phyloP scores from a whole-genome alignment of 441 rosid species.

The Mallotus repandus region DNA sequence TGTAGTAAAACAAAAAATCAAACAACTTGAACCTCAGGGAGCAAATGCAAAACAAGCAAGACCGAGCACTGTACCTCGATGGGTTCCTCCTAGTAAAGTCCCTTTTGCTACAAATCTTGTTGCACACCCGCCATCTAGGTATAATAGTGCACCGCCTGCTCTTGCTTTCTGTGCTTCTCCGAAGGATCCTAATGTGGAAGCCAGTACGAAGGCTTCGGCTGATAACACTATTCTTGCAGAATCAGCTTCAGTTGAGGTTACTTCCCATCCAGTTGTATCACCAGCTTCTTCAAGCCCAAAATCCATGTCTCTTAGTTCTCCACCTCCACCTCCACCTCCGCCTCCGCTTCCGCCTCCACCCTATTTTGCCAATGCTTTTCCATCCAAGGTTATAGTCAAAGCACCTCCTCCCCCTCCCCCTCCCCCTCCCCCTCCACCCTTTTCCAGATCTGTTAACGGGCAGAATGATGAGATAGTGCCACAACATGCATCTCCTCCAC shows the following conservation, averaged over 20 bases:
- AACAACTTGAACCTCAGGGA: conserved; percentile 55
- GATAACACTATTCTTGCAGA: conserved; percentile 30
- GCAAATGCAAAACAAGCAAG: conserved; percentile 59
- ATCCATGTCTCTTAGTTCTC: conserved; percentile 28
- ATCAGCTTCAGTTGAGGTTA: conserved; percentile 40
- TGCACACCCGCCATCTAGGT: conserved; percentile 73
- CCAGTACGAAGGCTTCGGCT: conserved; percentile 38
- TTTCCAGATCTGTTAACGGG: conserved; percentile 5
- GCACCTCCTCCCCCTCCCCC: conserved; percentile 26
- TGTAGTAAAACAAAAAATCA: conserved; percentile 52
- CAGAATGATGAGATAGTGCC: conserved; percentile 22
- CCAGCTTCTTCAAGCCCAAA: conserved; percentile 32
- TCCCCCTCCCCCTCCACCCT: conserved; percentile 29
- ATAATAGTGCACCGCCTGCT: conserved; percentile 76
- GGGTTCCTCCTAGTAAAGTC: conserved; percentile 89
- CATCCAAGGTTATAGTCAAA: neutral
- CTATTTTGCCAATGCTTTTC: neutral
- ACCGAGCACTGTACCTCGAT: conserved; percentile 69
- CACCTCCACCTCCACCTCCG: conserved; percentile 18
- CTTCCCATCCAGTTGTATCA: conserved; percentile 36
- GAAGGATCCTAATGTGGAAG: conserved; percentile 43
- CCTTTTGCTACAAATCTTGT: conserved; percentile 74
- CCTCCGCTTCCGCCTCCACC: conserved; percentile 7
- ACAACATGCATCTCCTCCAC: conserved; percentile 6
- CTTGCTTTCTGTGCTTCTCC: conserved; percentile 45